Base-by-base conservation (phyloP, 176 grass and related monocot species). In the Poa pratensis region DNA sequence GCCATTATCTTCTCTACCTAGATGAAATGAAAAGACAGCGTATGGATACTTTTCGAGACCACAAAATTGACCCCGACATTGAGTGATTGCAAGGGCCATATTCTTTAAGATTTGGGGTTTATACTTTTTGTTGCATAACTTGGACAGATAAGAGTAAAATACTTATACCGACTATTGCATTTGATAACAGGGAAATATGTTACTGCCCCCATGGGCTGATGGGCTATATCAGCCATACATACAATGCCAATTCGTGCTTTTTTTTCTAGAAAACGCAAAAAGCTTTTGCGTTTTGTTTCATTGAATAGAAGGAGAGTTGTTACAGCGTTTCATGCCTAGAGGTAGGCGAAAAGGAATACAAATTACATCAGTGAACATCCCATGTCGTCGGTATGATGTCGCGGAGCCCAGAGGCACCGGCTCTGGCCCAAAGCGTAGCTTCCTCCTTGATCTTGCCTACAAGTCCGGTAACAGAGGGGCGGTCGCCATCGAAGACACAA, bases 21-120 rank as follows among this genome's bases (percentile, higher is more conserved):
- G 67, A 81, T 75, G 60, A 81, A 73, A 85, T 32, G 58, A 76
- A 37, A 42, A 27, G 22, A 73, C 3, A 48, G 30, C 52, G 7
- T 28, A n/a, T 77, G 32, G 28, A 12, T 77, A 76, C 74, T 37
- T 78, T 13, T 60, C 52, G 76, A 46, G 51, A 64, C 17, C 5
- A 13, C 2, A 86, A 71, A 51, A 64, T 85, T 85, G 65, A 75
- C 80, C 8, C 10, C 60, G 80, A 18, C n/a, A 42, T 86, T 69
- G 9, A 42, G 11, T 86, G 62, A 52, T 86, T 77, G 35, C 63
- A 77, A 77, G 35, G 28, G 52, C 30, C 77, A 39, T 28, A 37
- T 90, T 12, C 34, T 73, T 32, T 40, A 54, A 71, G 5, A 84
- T n/a, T 74, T 75, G 26, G 49, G 50, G 26, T 60, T 28, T 82